Base-by-base conservation (phyloP, 75 land plant species). In the Pseudotsuga menziesii region DNA sequence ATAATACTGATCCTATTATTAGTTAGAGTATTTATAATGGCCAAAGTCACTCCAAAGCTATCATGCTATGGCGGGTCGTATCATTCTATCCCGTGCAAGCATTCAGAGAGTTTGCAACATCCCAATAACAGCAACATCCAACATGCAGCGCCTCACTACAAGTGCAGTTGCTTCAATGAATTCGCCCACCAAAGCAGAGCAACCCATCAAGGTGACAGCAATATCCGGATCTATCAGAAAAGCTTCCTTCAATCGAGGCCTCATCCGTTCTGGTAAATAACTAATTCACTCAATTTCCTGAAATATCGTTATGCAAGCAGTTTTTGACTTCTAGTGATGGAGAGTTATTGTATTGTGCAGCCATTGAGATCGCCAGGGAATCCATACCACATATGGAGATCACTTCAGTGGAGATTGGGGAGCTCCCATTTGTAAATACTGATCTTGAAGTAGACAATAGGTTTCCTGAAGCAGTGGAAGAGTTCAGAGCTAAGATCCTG, bases 161-260 rank as follows among this genome's bases (percentile, higher is more conserved):
- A 67, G 48, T 67, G 39, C 72, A 32, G 23, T 35, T 35, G 20
- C 22, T 48, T 48, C 54, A 48, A 48, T 0, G 2, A 11, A 48
- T 9, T 1, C 54, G 54, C 54, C 54, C 11, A 48, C 54, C 12
- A 36, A 8, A n/a, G 36, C 23, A 39, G 72, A 36, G 0, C 72
- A 3, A 3, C 44, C n/a, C 13, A 67, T 87, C 72, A 88, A 85
- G 61, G 84, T 90, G 22, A 85, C 74, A 29, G 94, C 92, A 26
- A 56, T 92, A 52, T 82, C 88, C 35, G 94, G 94, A 39, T 92
- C 94, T 54, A 86, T 92, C 62, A 89, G 94, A 29, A 78, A 78
- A 58, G 88, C 75, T 48, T 92, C 94, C 64, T 82, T 57, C 80
- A 87, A 92, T 56, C 83, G 85, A 3, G 92, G 92, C 80, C 85